A percentile compares a stretch with the other conserved stretches of the same genome.
phyloP scores from a whole-genome alignment of 1,284 basidiomycete genomes.

The Moniliella sp. region DNA sequence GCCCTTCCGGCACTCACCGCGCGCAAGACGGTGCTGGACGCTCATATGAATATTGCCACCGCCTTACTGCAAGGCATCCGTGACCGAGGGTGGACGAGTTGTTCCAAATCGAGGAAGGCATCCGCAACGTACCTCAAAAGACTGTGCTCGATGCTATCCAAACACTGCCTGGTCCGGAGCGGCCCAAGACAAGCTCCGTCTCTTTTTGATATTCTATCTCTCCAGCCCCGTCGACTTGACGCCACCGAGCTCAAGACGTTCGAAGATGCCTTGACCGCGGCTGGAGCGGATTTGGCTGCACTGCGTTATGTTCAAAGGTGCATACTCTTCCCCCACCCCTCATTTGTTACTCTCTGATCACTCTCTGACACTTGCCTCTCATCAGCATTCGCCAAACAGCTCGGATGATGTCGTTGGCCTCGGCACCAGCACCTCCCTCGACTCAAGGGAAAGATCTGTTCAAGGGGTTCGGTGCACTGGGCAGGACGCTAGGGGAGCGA shows the following conservation, averaged over 20 bases:
- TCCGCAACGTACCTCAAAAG: constrained; percentile 40
- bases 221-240: constrained; percentile 58
- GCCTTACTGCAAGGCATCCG: constrained; percentile 82
- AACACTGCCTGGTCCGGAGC: constrained; percentile 33
- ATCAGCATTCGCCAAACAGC: constrained; percentile 59
- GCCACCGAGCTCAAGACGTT: constrained; percentile 71
- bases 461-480: constrained; percentile 73
- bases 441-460: constrained; percentile 51
- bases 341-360: background rate
- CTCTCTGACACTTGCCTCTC: constrained; percentile 1
- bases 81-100: constrained; percentile 79
- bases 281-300: constrained; percentile 54
- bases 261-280: constrained; percentile 37
- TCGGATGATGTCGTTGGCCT: constrained; percentile 60
- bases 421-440: constrained; percentile 46
- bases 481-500: constrained; percentile 61
- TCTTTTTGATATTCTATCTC: constrained; percentile 80
- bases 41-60: constrained; percentile 98
- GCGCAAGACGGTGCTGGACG: constrained; percentile 81
- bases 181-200: constrained; percentile 58
- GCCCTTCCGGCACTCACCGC: constrained; percentile 92
- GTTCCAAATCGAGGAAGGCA: constrained; percentile 83
- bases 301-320: constrained; percentile 77
- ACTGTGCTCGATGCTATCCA: constrained; percentile 55
- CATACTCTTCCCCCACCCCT: background rate